Percentiles rank a stretch among this genome's conserved stretches.
Conservation (phyloP, 2,329 filamentous ascomycete genomes). For the Neofusicoccum kwambonambiense region DNA sequence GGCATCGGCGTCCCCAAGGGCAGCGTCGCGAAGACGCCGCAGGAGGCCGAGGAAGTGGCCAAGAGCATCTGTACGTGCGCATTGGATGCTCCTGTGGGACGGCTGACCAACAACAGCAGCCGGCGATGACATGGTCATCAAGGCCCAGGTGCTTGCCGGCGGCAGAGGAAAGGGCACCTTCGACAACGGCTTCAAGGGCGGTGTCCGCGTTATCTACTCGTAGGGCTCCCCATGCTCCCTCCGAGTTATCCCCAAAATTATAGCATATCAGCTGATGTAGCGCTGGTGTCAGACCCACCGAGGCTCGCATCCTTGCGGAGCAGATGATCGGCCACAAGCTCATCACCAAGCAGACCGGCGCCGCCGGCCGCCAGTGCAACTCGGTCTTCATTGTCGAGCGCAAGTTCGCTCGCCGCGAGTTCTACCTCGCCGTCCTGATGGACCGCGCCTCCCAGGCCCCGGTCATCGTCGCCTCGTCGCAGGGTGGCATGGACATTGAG, state of each 20-base stretch:
- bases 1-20: slow-evolving; percentile 91
- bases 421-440: slow-evolving; percentile 99
- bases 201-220: slow-evolving; percentile 98
- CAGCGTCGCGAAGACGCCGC: slow-evolving; percentile 74
- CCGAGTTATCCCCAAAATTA: slow-evolving; percentile 12
- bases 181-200: slow-evolving; percentile 97
- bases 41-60: slow-evolving; percentile 89
- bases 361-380: slow-evolving; percentile 89
- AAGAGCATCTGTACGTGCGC: slow-evolving; percentile 72
- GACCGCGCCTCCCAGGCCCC: slow-evolving; percentile 87
- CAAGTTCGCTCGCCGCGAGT: slow-evolving; percentile 98
- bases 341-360: slow-evolving; percentile 98
- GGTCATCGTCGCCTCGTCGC: slow-evolving; percentile 95
- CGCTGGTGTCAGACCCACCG: slow-evolving; percentile 61
- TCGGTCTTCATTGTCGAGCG: slow-evolving; percentile 99
- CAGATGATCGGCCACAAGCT: slow-evolving; percentile 99
- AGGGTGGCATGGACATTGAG: slow-evolving; percentile 99
- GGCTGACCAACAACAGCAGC: slow-evolving; percentile 41
- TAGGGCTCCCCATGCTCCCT: slow-evolving; percentile 38
- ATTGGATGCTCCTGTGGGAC: background rate
- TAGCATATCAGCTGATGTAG: slow-evolving; percentile 14
- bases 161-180: slow-evolving; percentile 97
- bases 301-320: slow-evolving; percentile 94
- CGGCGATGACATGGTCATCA: slow-evolving; percentile 97
- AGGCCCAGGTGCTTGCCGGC: slow-evolving; percentile 97